Percentiles rank a stretch among this genome's conserved stretches.
Evolutionary conservation across 805 yeast genomes (phyloP).

Genomic region (Nakazawaea wickerhamii): DNA sequence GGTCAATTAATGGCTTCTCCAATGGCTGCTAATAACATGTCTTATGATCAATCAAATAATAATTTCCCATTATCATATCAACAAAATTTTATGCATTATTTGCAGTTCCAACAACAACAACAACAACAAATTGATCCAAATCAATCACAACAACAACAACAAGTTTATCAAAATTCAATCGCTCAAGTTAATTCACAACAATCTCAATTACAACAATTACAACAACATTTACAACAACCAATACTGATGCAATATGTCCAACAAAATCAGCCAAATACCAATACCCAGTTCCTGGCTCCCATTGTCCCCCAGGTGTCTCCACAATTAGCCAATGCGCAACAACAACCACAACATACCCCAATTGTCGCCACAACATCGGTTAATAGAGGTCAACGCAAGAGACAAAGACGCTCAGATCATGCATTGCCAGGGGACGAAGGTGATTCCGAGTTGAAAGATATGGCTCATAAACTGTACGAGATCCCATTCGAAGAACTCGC

Average conservation of each 20-base stretch:
- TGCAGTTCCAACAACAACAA: constrained; percentile 8
- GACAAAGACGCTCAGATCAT: constrained; percentile 27
- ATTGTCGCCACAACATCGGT: neutral
- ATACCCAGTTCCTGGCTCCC: neutral
- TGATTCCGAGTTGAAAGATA: constrained; percentile 31
- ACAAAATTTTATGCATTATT: constrained; percentile 5
- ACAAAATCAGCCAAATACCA: neutral
- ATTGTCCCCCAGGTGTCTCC: neutral
- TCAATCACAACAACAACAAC: constrained; percentile 6
- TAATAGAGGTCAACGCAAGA: constrained; percentile 17
- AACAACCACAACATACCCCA: neutral
- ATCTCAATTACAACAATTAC: constrained; percentile 8
- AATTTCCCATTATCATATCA: neutral
- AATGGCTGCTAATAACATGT: neutral
- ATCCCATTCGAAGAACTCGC: constrained; percentile 33
- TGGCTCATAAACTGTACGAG: constrained; percentile 29
- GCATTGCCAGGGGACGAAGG: constrained; percentile 29
- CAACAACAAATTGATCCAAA: constrained; percentile 11
- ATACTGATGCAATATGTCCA: neutral
- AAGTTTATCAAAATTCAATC: too few relatives aligned
- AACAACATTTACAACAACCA: constrained; percentile 10
- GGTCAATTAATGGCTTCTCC: constrained; percentile 10
- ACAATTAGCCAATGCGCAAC: neutral
- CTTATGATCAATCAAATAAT: neutral
- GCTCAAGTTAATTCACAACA: constrained; percentile 8